Percentiles rank a stretch among this genome's conserved stretches.
Evolutionary conservation across 2,329 filamentous ascomycete species (phyloP).

Genomic region (Diaporthe velutina): DNA sequence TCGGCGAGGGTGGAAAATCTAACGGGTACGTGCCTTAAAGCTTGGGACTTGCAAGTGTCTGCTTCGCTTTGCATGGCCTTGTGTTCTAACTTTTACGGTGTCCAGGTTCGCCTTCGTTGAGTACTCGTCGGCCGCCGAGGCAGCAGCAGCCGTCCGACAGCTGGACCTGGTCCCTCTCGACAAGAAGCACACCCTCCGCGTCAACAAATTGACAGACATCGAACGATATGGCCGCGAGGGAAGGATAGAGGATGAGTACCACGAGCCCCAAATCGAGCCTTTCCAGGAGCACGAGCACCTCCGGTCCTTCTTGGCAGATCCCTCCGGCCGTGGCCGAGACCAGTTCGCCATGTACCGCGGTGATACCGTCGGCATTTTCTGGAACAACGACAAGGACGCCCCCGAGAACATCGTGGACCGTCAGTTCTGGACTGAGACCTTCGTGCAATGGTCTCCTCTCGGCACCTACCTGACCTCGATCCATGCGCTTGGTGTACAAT

Average conservation of each 20-base stretch:
- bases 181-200: conserved; percentile 94
- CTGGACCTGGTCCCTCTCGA: conserved; percentile 90
- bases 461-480: conserved; percentile 96
- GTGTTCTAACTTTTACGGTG: conserved; percentile 22
- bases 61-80: not conserved
- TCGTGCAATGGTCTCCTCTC: conserved; percentile 96
- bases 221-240: conserved; percentile 96
- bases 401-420: conserved; percentile 93
- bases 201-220: conserved; percentile 99
- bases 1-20: conserved; percentile 88
- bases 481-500: conserved; percentile 94
- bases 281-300: conserved; percentile 96
- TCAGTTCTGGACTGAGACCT: conserved; percentile 97
- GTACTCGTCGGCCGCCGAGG: conserved; percentile 91
- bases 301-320: conserved; percentile 91
- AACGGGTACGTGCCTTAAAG: conserved; percentile 75
- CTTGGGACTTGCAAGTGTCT: conserved; percentile 10
- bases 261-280: conserved; percentile 81
- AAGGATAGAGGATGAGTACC: conserved; percentile 91
- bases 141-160: conserved; percentile 87
- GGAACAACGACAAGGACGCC: conserved; percentile 95
- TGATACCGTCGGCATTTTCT: conserved; percentile 94
- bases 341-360: conserved; percentile 96
- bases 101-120: conserved; percentile 95
- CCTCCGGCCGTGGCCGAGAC: conserved; percentile 83